Conservation (phyloP, 495 filamentous ascomycete genomes). For the Aspergillus mulundensis region DNA sequence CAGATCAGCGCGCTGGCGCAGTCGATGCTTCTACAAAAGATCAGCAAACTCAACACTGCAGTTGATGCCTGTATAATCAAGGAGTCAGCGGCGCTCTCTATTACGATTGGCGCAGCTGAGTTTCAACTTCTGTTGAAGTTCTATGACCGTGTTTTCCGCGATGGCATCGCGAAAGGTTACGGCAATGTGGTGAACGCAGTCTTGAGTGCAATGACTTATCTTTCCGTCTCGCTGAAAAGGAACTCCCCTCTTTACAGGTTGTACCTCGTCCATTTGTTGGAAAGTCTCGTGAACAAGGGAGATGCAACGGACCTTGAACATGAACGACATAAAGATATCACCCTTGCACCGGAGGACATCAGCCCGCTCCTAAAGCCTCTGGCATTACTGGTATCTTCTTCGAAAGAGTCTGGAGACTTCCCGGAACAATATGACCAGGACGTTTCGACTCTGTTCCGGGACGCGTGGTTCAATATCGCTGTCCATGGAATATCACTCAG, state of each 20-base stretch:
- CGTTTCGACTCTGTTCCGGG: slow-evolving; percentile 65
- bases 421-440: slow-evolving; percentile 66
- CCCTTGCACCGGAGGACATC: slow-evolving; percentile 80
- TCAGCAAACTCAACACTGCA: slow-evolving; percentile 69
- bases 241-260: slow-evolving; percentile 70
- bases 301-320: slow-evolving; percentile 58
- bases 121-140: slow-evolving; percentile 81
- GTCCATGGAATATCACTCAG: slow-evolving; percentile 83
- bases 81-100: slow-evolving; percentile 72
- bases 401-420: slow-evolving; percentile 40
- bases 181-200: slow-evolving; percentile 31
- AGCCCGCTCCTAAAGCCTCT: slow-evolving; percentile 76
- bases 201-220: slow-evolving; percentile 65
- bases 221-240: slow-evolving; percentile 62
- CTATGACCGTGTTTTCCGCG: slow-evolving; percentile 66
- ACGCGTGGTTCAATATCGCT: slow-evolving; percentile 96
- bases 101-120: slow-evolving; percentile 68
- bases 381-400: slow-evolving; percentile 64
- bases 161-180: slow-evolving; percentile 65
- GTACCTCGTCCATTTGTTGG: slow-evolving; percentile 78
- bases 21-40: slow-evolving; percentile 91
- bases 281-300: slow-evolving; percentile 84
- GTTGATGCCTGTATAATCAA: slow-evolving; percentile 81
- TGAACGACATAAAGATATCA: slow-evolving; percentile 65
- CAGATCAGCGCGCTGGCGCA: slow-evolving; percentile 94